Evolutionary conservation across 2,329 filamentous ascomycete species (phyloP).

Genomic region (Botrytis hyacinthi): DNA sequence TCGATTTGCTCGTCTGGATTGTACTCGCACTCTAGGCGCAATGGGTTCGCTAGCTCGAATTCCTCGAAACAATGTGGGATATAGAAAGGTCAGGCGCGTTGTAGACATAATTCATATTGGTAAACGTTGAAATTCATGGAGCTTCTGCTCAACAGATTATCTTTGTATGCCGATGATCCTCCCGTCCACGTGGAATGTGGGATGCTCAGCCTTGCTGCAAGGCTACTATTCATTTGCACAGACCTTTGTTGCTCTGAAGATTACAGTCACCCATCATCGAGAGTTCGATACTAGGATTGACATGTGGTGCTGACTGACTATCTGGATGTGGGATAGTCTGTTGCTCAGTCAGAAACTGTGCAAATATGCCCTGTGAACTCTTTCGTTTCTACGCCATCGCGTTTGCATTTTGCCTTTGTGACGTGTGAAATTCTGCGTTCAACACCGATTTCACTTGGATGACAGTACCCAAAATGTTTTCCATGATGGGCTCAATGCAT

Average conservation of each 20-base stretch:
- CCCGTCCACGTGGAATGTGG: neutral
- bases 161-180: neutral
- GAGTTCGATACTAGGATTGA: too few species aligned
- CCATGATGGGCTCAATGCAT: too few species aligned
- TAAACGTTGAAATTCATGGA: neutral
- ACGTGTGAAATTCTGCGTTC: neutral
- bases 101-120: slow-evolving; percentile 52
- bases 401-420: neutral
- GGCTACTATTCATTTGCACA: neutral
- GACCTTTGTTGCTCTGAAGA: neutral
- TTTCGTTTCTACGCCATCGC: neutral
- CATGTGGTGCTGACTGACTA: neutral
- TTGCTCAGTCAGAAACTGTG: neutral
- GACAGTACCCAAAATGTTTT: neutral
- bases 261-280: too few species aligned
- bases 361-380: neutral
- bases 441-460: too few species aligned
- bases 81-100: slow-evolving; percentile 64
- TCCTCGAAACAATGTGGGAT: slow-evolving; percentile 63
- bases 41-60: slow-evolving; percentile 47
- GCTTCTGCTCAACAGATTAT: neutral
- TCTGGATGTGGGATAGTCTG: neutral
- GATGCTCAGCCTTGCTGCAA: slow-evolving; percentile 3
- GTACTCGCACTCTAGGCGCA: slow-evolving; percentile 39
- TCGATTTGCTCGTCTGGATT: slow-evolving; percentile 31